Conservation (phyloP, 768 basidiomycete species). For the Mycena polygramma region DNA sequence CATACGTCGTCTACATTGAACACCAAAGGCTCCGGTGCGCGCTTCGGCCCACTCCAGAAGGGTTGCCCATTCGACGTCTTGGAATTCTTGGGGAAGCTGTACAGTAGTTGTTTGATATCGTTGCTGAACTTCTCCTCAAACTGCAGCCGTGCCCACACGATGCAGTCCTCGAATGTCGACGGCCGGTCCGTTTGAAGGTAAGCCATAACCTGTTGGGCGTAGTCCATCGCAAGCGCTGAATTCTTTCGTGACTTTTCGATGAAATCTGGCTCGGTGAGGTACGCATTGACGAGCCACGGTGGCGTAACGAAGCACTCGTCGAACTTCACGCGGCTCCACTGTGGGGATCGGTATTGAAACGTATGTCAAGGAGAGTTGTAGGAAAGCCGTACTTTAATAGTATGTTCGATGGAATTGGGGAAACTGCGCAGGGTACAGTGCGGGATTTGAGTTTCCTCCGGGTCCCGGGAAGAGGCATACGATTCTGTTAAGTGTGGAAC, state of each 20-base stretch:
- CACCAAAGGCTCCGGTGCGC: constrained; percentile 90
- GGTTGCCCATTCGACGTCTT: constrained; percentile 92
- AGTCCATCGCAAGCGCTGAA: constrained; percentile 91
- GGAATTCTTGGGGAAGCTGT: constrained; percentile 95
- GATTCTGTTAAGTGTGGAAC: constrained; percentile 95
- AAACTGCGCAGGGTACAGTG: constrained; percentile 99
- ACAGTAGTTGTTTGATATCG: constrained; percentile 91
- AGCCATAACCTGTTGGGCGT: constrained; percentile 87
- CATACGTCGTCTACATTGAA: constrained; percentile 91
- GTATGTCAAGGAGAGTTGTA: background rate
- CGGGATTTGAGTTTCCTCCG: constrained; percentile 96
- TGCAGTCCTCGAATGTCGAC: constrained; percentile 96
- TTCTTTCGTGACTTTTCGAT: constrained; percentile 91
- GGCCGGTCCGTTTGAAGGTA: constrained; percentile 94
- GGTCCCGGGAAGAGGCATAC: constrained; percentile 97
- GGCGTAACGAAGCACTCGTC: constrained; percentile 95
- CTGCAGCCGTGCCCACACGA: constrained; percentile 94
- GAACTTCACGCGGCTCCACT: constrained; percentile 97
- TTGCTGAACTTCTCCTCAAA: constrained; percentile 96
- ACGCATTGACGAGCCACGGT: constrained; percentile 92
- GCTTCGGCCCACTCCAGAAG: constrained; percentile 99
- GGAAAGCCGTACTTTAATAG: constrained; percentile 82
- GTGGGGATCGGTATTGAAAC: background rate
- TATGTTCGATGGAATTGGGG: constrained; percentile 97
- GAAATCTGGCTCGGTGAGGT: constrained; percentile 96